A percentile compares a stretch with the other conserved stretches of the same genome.
These are phyloP conservation scores for Schizopora paradoxa DNA, from an alignment of 1,284 basidiomycete species.

Conservation along the genomic window DNA sequence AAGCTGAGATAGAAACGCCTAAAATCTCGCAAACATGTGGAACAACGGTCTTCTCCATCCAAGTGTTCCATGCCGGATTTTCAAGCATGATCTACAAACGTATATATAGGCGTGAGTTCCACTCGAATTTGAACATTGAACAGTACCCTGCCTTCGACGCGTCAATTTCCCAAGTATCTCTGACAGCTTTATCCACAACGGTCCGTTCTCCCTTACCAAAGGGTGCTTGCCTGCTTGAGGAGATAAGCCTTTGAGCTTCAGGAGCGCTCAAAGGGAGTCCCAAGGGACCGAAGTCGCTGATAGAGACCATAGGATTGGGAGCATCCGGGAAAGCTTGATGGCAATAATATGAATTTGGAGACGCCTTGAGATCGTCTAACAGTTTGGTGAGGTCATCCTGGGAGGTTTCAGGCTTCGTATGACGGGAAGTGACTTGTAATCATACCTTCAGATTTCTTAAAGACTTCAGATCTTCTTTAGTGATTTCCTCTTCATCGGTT, in stretches of 20 bases:
- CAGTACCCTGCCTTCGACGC: no score
- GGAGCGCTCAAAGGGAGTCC: conserved; percentile 35
- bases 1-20: conserved; percentile 20
- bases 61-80: conserved; percentile 32
- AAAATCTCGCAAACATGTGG: conserved; percentile 30
- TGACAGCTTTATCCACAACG: conserved; percentile 32
- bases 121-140: conserved; percentile 1
- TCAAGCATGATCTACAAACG: conserved; percentile 26
- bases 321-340: conserved; percentile 23
- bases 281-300: conserved; percentile 25
- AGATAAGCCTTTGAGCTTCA: conserved; percentile 36
- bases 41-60: conserved; percentile 23
- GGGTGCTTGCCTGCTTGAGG: conserved; percentile 30
- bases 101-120: no score
- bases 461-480: no score
- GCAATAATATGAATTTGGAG: no score
- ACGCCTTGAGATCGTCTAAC: no score
- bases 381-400: no score
- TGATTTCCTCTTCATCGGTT: no score
- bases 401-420: no score
- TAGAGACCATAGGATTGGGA: conserved; percentile 25
- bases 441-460: no score
- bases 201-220: conserved; percentile 36
- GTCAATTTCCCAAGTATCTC: conserved; percentile 36
- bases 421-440: no score